Base-by-base conservation (phyloP, 495 filamentous ascomycete genomes). In the Penicillium robsamsonii region DNA sequence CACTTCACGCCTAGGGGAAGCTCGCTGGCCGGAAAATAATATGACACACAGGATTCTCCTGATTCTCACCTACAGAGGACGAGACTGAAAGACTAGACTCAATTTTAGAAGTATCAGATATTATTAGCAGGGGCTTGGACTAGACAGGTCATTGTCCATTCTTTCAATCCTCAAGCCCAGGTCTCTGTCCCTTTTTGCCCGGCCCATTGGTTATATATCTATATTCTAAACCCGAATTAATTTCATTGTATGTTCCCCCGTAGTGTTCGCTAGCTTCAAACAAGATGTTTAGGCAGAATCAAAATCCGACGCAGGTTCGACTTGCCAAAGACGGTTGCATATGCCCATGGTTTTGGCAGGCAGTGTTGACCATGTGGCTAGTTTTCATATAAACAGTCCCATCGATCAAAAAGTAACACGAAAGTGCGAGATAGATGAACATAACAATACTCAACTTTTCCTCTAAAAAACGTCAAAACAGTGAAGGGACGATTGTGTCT, bases 321-420 rank as follows among this genome's bases (percentile, higher is more conserved):
- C 22, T 40, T 51, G 24, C 25, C 13, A 25, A 43, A 42, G 50
- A 52, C 50, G 38, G 25, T 20, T 52, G 37, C 38, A 15, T 17
- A 25, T 50, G 18, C 38, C 31, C 17, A 25, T 15, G 5, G 38
- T 17, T 29, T 52, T 20, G 38, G 37, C 15, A 25, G 15, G 9
- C 22, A 40, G 12, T 20, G 22, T 29, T 18, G 11, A 40, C 38
- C 50, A 41, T n/a, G 50, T 43, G 38, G 50, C 38, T 27, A 6
- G 30, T 40, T 25, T 41, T 29, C 24, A 17, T 51, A 51, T 40
- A 40, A 40, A 41, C 13, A 12, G 20, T 29, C 24, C 13, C 2
- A 46, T 27, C 27, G 15, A 30, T 29, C 4, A 6, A n/a, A 9
- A 50, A 25, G 33, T 38, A 13, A 40, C 2, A 5, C 2, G 5